Evolutionary conservation across 2,329 filamentous ascomycete species (phyloP).

Genomic region (Phialophora chinensis): DNA sequence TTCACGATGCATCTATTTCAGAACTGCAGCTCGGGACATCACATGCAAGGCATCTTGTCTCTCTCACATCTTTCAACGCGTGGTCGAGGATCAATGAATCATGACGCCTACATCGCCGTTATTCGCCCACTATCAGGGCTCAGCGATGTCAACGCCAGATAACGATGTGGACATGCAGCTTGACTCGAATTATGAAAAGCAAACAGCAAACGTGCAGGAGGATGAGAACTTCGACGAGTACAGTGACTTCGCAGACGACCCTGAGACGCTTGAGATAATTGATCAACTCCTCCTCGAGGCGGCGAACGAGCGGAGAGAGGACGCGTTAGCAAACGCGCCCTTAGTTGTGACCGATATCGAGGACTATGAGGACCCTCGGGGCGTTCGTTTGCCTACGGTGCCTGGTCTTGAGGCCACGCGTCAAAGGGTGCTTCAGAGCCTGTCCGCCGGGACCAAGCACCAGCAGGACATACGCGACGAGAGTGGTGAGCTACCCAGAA

Average conservation of each 20-base stretch:
- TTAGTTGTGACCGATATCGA: constrained; percentile 50
- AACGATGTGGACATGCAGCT: constrained; percentile 19
- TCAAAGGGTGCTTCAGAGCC: constrained; percentile 23
- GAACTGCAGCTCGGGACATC: not conserved
- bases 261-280: constrained; percentile 59
- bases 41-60: not conserved
- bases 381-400: constrained; percentile 49
- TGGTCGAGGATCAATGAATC: constrained; percentile 7
- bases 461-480: constrained; percentile 33
- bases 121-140: constrained; percentile 6
- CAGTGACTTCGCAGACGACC: constrained; percentile 65
- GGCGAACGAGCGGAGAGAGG: constrained; percentile 42
- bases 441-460: not conserved
- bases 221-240: constrained; percentile 59
- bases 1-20: constrained; percentile 3
- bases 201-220: constrained; percentile 5
- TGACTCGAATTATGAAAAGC: constrained; percentile 3
- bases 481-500: constrained; percentile 31
- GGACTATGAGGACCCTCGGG: constrained; percentile 50
- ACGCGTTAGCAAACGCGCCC: constrained; percentile 30
- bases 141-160: constrained; percentile 24
- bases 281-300: constrained; percentile 58
- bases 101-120: constrained; percentile 33
- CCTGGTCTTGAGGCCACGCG: constrained; percentile 48
- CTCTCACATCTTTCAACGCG: constrained; percentile 4